These are phyloP conservation scores for Kwoniella europaea DNA, from an alignment of 768 basidiomycete species.

Conservation along the genomic window DNA sequence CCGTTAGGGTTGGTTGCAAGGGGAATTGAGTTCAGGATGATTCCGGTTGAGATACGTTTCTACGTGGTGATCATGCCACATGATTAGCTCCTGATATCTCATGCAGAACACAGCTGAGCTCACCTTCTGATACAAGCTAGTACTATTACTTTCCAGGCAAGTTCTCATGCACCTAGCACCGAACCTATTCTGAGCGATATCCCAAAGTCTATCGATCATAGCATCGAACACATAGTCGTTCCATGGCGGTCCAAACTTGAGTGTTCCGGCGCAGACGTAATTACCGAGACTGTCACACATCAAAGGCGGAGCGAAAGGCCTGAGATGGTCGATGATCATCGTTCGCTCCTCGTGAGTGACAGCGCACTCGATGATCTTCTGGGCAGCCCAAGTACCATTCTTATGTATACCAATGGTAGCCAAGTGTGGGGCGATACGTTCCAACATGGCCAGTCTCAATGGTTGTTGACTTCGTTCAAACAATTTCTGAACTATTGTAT, in stretches of 20 bases:
- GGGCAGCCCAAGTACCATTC: constrained; percentile 99
- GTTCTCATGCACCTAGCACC: constrained; percentile 98
- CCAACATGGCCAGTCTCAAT: constrained; percentile 86
- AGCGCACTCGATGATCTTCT: constrained; percentile 97
- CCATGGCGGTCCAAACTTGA: constrained; percentile 84
- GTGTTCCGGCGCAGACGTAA: constrained; percentile 64
- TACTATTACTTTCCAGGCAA: constrained; percentile 87
- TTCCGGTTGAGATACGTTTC: constrained; percentile 89
- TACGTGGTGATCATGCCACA: constrained; percentile 25
- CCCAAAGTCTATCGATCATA: constrained; percentile 96
- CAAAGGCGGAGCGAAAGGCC: constrained; percentile 89
- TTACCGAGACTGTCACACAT: constrained; percentile 74
- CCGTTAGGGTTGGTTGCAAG: constrained; percentile 98
- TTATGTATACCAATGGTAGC: constrained; percentile 99
- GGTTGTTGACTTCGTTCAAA: constrained; percentile 83
- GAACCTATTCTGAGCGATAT: constrained; percentile 95
- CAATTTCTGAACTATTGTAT: constrained; percentile 96
- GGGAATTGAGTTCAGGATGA: constrained; percentile 96
- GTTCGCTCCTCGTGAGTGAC: constrained; percentile 82
- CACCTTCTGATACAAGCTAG: constrained; percentile 80
- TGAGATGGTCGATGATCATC: constrained; percentile 80
- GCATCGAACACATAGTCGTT: constrained; percentile 98
- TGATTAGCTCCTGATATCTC: no score
- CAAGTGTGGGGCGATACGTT: constrained; percentile 88
- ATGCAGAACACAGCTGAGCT: constrained; percentile 14